Base-by-base conservation (phyloP, 371 early-diverging fungal genomes). In the Mucor racemosus region DNA sequence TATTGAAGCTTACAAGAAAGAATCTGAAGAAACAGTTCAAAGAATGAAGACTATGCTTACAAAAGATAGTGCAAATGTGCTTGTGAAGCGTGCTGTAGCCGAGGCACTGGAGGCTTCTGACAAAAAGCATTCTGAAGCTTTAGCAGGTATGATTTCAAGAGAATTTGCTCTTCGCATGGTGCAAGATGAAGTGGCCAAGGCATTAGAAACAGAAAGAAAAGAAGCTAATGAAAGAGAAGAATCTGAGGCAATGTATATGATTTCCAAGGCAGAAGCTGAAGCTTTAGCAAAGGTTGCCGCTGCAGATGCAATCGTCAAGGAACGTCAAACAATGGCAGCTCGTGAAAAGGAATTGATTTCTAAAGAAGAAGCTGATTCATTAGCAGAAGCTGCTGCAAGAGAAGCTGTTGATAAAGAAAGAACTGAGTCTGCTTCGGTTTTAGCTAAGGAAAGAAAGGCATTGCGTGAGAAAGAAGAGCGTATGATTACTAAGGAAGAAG, bases 301-400 rank as follows among this genome's bases (percentile, higher is more conserved):
- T 14, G 74, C 70, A 7, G 74, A 74, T 56, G 74, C 74, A 8
- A 69, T 74, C 40, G 68, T 69, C 31, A 69, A 74, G 39, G 74
- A 74, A 59, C 74, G 74, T 41, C 68, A 72, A 55, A 70, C 71
- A 11, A 61, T 55, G 36, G 74, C 65, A 44, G 74, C 71, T 26
- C 70, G 70, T 41, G 67, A 69, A 62, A 55, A 62, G 15, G 68
- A 72, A 21, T 53, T 71, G n/a, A 50, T 72, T 34, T 64, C 64
- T 4, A 68, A 66, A n/a, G 75, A 75, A 63, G 66, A 72, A 36
- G 72, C 65, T 1, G 64, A 72, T 11, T 14, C 21, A 3, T 44
- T 75, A 13, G 35, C 60, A 1, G 53, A 65, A 13, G 38, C 68
- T 14, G 73, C 73, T 21, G 59, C 53, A 21, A 42, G 65, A 21